These are phyloP conservation scores for Withania somnifera DNA, from an alignment of 305 asterid genomes.

Conservation along the genomic window DNA sequence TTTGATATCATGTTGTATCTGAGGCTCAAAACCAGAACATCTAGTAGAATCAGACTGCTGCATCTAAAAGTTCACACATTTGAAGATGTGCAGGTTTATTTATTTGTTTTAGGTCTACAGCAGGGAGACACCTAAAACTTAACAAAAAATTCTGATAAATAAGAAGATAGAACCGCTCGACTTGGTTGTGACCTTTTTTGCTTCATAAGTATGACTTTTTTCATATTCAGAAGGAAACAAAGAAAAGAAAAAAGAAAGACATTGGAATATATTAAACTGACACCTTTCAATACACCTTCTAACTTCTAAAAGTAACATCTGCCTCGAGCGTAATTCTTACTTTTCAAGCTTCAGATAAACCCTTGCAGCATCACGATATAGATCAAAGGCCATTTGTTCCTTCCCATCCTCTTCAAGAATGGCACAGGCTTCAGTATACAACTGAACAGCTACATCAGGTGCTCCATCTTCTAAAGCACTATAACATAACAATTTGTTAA, in stretches of 20 bases:
- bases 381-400: slow-evolving; percentile 96
- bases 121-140: neutral
- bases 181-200: neutral
- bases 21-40: neutral
- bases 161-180: neutral
- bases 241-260: neutral
- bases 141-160: neutral
- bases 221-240: neutral
- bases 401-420: slow-evolving; percentile 88
- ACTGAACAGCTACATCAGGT: slow-evolving; percentile 79
- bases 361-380: slow-evolving; percentile 74
- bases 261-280: neutral
- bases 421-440: slow-evolving; percentile 70
- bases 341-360: slow-evolving; percentile 82
- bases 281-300: neutral
- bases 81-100: neutral
- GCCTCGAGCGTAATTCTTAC: slow-evolving; percentile 30
- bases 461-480: slow-evolving; percentile 82
- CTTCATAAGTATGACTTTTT: neutral
- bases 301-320: neutral
- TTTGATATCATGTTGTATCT: neutral
- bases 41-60: neutral
- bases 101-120: neutral
- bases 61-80: neutral
- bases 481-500: slow-evolving; percentile 11